Evolutionary conservation across 2,329 filamentous ascomycete species (phyloP).

Genomic region (Diaporthe batatas): DNA sequence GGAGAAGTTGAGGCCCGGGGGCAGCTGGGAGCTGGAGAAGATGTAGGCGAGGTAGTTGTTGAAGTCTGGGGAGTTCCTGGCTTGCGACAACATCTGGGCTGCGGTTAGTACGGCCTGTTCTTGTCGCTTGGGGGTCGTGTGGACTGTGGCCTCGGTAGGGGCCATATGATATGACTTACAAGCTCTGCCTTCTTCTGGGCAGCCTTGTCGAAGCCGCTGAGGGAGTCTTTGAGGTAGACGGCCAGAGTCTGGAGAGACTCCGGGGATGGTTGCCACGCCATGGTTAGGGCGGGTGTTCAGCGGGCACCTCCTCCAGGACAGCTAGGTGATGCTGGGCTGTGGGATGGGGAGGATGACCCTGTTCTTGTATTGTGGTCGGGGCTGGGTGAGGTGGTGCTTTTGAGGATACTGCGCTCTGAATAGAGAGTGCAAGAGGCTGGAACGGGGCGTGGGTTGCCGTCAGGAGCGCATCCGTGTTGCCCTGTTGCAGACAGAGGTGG

Average conservation of each 20-base stretch:
- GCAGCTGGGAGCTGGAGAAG: slow-evolving; percentile 78
- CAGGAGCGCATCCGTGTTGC: slow-evolving; percentile 24
- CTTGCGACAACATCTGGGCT: slow-evolving; percentile 89
- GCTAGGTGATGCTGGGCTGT: slow-evolving; percentile 15
- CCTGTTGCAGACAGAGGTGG: background rate
- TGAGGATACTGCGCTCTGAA: slow-evolving; percentile 4
- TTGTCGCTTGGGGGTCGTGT: background rate
- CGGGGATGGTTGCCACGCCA: slow-evolving; percentile 93
- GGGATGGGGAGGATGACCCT: slow-evolving; percentile 1
- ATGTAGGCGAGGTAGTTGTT: slow-evolving; percentile 97
- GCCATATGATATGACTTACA: slow-evolving; percentile 66
- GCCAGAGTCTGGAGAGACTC: slow-evolving; percentile 92
- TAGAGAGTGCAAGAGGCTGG: slow-evolving; percentile 22
- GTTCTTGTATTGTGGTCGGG: slow-evolving; percentile 13
- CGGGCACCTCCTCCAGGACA: slow-evolving; percentile 41
- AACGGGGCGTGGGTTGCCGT: slow-evolving; percentile 21
- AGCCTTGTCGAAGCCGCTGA: slow-evolving; percentile 83
- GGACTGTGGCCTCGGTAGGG: slow-evolving; percentile 2
- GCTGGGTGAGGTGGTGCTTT: background rate
- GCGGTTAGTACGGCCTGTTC: slow-evolving; percentile 15
- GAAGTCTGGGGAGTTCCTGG: slow-evolving; percentile 89
- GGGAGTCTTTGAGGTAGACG: slow-evolving; percentile 89
- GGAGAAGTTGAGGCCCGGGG: slow-evolving; percentile 71
- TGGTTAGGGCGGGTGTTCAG: slow-evolving; percentile 54
- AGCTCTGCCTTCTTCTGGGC: slow-evolving; percentile 91